Evolutionary conservation across 441 rosid genomes (phyloP), one percentile per base, ranked within the genome.

Genomic region (Euphorbia celastroides): DNA sequence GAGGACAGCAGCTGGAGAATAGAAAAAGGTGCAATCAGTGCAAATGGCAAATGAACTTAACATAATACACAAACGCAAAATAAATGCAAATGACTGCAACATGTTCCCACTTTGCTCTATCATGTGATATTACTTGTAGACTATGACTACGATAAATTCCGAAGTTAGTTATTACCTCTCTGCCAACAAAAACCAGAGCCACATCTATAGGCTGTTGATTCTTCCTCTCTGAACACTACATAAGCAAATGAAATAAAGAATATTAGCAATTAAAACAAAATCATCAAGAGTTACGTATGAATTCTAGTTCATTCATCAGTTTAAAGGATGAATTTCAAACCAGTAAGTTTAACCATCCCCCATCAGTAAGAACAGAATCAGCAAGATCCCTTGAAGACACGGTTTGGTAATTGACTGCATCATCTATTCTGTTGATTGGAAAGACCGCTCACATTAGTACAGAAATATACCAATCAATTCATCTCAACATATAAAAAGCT

Each of bases 311-410:
- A 25, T 32, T 19, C 46, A 14, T 71, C 28, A 23, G 41, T 36
- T 41, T 2, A 55, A 26, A 46, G 56, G 62, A 67, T 69, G 65
- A n/a, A 56, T 32, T 60, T 26, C 32, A 57, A 78, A 92, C 98
- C 88, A 94, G 79, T 58, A 89, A 75, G 72, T 88, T 82, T 36
- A 92, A 84, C 97, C 94, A 94, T 66, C 93, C 90, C 64, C 89
- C 92, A 72, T 80, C 79, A 61, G 79, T 77, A 41, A 92, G 76
- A 76, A 94, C 78, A 57, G 89, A 79, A 66, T 61, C 77, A 46
- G 89, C 97, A 26, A 94, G 88, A 77, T 87, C 86, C 80, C 77
- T 80, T 3, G 94, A 84, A 55, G 97, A 86, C 28, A 87, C 68
- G 60, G 84, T 86, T 78, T 81, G 94, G 72, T 92, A 94, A 77